A percentile compares a stretch with the other conserved stretches of the same genome.
Conservation (phyloP, 2,329 filamentous ascomycete species). For the Colletotrichum gloeosporioides region DNA sequence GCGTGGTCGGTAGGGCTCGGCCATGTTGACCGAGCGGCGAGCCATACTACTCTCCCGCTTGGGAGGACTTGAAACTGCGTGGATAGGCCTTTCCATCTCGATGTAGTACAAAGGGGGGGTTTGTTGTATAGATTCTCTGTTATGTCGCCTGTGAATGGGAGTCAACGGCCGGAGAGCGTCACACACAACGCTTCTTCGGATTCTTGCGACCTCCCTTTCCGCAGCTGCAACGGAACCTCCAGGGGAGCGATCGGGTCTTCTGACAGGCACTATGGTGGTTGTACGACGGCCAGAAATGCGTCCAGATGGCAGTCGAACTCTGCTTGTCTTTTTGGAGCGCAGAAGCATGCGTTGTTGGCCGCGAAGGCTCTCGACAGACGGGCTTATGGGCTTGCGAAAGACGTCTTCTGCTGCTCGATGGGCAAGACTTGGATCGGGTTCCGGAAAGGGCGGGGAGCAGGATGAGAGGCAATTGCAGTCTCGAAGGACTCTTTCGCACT, state of each 20-base stretch:
- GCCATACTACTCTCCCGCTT: background rate
- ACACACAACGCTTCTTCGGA: background rate
- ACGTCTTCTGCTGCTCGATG: slow-evolving; percentile 35
- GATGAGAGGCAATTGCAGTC: slow-evolving; percentile 16
- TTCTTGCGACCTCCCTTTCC: background rate
- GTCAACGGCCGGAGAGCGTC: slow-evolving; percentile 4
- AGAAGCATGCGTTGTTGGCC: slow-evolving; percentile 41
- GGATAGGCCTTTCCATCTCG: background rate
- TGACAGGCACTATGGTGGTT: background rate
- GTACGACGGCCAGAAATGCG: background rate
- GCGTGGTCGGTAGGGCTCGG: background rate
- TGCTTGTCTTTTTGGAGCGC: slow-evolving; percentile 35
- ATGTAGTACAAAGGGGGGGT: slow-evolving; percentile 1
- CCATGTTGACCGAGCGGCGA: background rate
- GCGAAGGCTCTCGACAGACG: slow-evolving; percentile 33
- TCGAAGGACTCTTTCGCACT: slow-evolving; percentile 44
- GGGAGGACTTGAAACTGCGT: background rate
- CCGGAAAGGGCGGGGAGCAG: slow-evolving; percentile 6
- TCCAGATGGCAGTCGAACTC: slow-evolving; percentile 35
- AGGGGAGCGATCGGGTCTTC: background rate
- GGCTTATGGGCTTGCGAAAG: slow-evolving; percentile 34
- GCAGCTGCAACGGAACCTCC: background rate
- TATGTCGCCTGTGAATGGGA: background rate
- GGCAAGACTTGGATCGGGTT: slow-evolving; percentile 24
- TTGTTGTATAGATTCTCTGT: background rate